Base-by-base conservation (phyloP, 2,329 filamentous ascomycete species). In the Neopestalotiopsis rosae region DNA sequence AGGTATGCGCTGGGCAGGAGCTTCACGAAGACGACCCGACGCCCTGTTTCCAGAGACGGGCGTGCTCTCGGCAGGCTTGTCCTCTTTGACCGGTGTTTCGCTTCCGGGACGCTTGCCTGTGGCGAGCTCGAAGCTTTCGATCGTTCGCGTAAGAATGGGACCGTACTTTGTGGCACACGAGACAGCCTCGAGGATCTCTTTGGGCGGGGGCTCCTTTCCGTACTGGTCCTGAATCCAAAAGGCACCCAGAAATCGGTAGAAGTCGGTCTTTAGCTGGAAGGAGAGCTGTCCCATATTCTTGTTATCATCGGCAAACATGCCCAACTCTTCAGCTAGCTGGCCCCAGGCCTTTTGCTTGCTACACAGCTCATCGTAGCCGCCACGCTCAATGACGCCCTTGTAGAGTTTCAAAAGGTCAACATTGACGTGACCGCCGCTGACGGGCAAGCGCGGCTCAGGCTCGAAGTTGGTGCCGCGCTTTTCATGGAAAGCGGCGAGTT, bases 271-370 rank as follows among this genome's bases (percentile, higher is more conserved):
- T 68, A 97, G 84, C 69, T 92, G 88, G 81, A 97, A 97, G 14
- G 94, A 94, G 69, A 94, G 90, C n/a, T 94, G 93, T 6, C 94
- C 87, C 71, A 88, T 70, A 6, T 75, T 76, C 58, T 79, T 79
- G 42, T 93, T 90, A 77, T 95, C 94, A 75, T 88, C 87, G 68
- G 90, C 90, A 76, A 90, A 90, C 71, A 95, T 88, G 64, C 93
- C 89, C 68, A 97, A 91, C 74, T 94, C 91, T 66, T 90, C 87
- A 13, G 92, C 93, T 75, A 97, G 87, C 74, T 90, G 90, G 72
- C 94, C 89, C 94, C 94, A 97, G 65, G 93, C 92, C 72, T 97
- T 87, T 83, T 95, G 96, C 79, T 95, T 90, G 81, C 89, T 91
- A 71, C 89, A 94, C 78, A 95, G 89, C 78, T 91, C 91, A 81